Percentiles rank a stretch among this genome's conserved stretches.
Evolutionary conservation across 352 stramenopile species (phyloP).

Genomic region (Phytophthora palmivora): DNA sequence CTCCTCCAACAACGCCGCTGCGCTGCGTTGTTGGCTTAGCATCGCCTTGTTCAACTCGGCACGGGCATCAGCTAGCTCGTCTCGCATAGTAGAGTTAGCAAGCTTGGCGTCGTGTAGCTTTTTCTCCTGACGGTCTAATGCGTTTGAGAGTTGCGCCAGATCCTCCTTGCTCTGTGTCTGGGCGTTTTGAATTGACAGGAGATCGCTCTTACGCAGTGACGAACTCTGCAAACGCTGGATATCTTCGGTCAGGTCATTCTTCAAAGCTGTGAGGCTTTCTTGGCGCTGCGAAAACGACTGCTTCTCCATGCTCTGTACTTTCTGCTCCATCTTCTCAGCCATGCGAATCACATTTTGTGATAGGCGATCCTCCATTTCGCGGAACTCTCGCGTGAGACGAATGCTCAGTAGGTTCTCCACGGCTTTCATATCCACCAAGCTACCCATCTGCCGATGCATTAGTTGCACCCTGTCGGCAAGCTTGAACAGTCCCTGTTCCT

Average conservation of each 20-base stretch:
- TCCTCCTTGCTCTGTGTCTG: constrained; percentile 76
- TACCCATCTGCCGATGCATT: constrained; percentile 60
- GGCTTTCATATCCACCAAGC: constrained; percentile 65
- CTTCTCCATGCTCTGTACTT: constrained; percentile 65
- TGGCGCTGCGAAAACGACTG: constrained; percentile 55
- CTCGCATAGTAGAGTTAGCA: constrained; percentile 47
- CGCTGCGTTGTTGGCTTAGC: constrained; percentile 56
- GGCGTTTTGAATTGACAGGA: constrained; percentile 57
- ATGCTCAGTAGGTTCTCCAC: constrained; percentile 76
- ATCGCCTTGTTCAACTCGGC: constrained; percentile 66
- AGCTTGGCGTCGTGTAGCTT: constrained; percentile 63
- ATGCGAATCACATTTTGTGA: constrained; percentile 62
- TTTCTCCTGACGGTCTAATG: constrained; percentile 72
- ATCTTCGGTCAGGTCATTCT: constrained; percentile 65
- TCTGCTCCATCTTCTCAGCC: constrained; percentile 77
- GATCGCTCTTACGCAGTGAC: constrained; percentile 56
- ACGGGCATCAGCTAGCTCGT: constrained; percentile 63
- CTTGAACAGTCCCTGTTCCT: constrained; percentile 69
- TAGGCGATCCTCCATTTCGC: constrained; percentile 74
- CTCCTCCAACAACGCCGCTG: constrained; percentile 56
- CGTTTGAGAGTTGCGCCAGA: constrained; percentile 56
- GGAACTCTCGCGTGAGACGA: constrained; percentile 69
- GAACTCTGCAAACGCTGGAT: constrained; percentile 60
- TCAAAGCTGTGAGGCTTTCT: constrained; percentile 57
- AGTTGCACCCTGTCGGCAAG: constrained; percentile 56